These are phyloP conservation scores for Aspergillus thermomutatus DNA, from an alignment of 2,329 filamentous ascomycete species.

Conservation along the genomic window DNA sequence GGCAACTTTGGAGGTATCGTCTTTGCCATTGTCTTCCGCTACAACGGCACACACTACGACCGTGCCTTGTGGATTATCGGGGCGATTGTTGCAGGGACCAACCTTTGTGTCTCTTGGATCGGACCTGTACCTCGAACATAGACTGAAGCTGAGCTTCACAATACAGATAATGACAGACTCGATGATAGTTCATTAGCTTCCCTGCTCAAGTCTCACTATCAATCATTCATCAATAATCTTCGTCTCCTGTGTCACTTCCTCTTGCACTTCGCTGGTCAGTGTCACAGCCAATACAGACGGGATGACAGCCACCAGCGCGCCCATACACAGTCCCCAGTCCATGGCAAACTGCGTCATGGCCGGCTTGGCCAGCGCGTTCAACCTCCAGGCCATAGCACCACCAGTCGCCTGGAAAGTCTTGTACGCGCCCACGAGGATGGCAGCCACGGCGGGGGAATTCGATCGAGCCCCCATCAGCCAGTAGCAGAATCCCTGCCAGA, in stretches of 20 bases:
- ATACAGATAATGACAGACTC: too few species aligned
- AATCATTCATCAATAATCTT: not conserved
- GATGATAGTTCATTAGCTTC: too few species aligned
- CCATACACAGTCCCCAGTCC: conserved; percentile 48
- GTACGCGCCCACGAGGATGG: conserved; percentile 48
- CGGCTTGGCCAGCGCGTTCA: conserved; percentile 37
- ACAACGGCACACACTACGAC: conserved; percentile 65
- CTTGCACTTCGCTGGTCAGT: conserved; percentile 21
- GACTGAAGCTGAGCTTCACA: not conserved
- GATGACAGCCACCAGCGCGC: conserved; percentile 41
- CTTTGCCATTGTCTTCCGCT: conserved; percentile 80
- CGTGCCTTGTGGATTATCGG: conserved; percentile 80
- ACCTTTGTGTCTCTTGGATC: conserved; percentile 64
- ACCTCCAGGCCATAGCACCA: conserved; percentile 47
- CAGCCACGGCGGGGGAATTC: conserved; percentile 41
- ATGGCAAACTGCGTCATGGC: conserved; percentile 45
- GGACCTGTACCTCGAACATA: conserved; percentile 41
- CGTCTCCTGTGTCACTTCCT: conserved; percentile 5
- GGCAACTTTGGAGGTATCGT: conserved; percentile 84
- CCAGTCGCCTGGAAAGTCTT: conserved; percentile 46
- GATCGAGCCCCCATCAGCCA: conserved; percentile 53
- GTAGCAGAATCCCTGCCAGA: conserved; percentile 65
- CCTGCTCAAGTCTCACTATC: too few species aligned
- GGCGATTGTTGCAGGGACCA: conserved; percentile 66
- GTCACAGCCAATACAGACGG: conserved; percentile 44